Percentiles rank a stretch among this genome's conserved stretches.
Conservation (phyloP, 257 asterid genomes). For the Solanum rostratum region DNA sequence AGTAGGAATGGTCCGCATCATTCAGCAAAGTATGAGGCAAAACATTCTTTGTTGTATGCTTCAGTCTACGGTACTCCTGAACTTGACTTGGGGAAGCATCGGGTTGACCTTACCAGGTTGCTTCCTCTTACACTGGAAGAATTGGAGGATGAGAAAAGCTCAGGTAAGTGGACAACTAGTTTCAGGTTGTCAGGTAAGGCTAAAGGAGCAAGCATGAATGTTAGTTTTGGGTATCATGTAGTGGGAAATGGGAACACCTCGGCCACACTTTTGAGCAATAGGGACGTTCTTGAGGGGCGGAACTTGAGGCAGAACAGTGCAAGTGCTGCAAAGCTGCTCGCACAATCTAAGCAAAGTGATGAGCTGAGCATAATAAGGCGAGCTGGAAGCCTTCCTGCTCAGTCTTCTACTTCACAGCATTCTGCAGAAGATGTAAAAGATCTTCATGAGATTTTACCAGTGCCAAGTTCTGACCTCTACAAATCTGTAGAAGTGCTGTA, state of each 20-base stretch:
- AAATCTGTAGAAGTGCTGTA: constrained; percentile 58
- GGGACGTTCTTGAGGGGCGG: constrained; percentile 18
- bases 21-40: constrained; percentile 82
- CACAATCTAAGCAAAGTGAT: constrained; percentile 17
- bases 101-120: constrained; percentile 76
- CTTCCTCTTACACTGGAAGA: constrained; percentile 92
- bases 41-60: constrained; percentile 66
- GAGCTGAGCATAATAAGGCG: constrained; percentile 27
- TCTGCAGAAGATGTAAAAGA: constrained; percentile 55
- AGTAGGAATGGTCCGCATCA: constrained; percentile 73
- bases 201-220: constrained; percentile 63
- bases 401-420: constrained; percentile 23
- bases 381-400: constrained; percentile 59
- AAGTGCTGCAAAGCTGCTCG: constrained; percentile 11
- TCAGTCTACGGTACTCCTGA: constrained; percentile 60
- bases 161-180: constrained; percentile 95
- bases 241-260: constrained; percentile 29
- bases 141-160: constrained; percentile 73
- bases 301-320: constrained; percentile 22
- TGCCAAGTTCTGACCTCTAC: constrained; percentile 35
- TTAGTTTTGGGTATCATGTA: constrained; percentile 64
- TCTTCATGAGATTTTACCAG: constrained; percentile 73
- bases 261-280: constrained; percentile 2
- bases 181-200: constrained; percentile 78
- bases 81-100: constrained; percentile 83